Conservation (phyloP, 2,329 filamentous ascomycete species). For the Aspergillus ruber region DNA sequence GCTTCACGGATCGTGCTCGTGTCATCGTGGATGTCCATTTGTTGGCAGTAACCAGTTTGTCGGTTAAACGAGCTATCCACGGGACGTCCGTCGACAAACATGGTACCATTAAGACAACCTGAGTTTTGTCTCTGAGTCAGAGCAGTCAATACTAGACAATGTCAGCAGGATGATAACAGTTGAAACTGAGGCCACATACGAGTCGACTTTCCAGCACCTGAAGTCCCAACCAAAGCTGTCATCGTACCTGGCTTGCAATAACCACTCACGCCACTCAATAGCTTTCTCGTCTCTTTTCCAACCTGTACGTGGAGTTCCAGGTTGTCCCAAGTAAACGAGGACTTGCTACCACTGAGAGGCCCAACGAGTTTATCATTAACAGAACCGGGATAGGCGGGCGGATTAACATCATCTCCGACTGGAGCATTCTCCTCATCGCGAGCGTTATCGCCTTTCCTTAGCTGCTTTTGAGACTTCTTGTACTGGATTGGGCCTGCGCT, state of each 20-base stretch:
- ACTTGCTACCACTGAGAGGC: constrained; percentile 46
- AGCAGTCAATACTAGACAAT: constrained; percentile 61
- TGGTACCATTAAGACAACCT: constrained; percentile 55
- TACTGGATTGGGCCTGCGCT: constrained; percentile 61
- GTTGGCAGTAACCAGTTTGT: constrained; percentile 62
- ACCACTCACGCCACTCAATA: constrained; percentile 61
- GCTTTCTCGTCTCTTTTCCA: constrained; percentile 48
- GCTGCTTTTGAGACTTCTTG: constrained; percentile 49
- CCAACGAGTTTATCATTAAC: constrained; percentile 19
- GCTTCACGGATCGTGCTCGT: constrained; percentile 61
- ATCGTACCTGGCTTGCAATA: constrained; percentile 70
- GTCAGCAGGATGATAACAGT: constrained; percentile 2
- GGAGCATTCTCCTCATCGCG: constrained; percentile 23
- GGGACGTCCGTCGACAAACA: constrained; percentile 56
- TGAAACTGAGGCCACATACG: constrained; percentile 12
- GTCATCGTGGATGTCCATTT: constrained; percentile 61
- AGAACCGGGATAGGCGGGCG: constrained; percentile 10
- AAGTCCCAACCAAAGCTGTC: constrained; percentile 71
- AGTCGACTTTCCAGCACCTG: constrained; percentile 62
- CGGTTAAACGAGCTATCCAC: constrained; percentile 56
- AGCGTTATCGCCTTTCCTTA: constrained; percentile 4
- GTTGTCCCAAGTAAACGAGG: constrained; percentile 61
- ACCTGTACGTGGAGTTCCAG: constrained; percentile 62
- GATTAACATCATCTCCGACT: constrained; percentile 14
- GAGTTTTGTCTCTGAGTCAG: constrained; percentile 60